phyloP scores from a whole-genome alignment of 768 basidiomycete genomes.

The Lentinula sp. region DNA sequence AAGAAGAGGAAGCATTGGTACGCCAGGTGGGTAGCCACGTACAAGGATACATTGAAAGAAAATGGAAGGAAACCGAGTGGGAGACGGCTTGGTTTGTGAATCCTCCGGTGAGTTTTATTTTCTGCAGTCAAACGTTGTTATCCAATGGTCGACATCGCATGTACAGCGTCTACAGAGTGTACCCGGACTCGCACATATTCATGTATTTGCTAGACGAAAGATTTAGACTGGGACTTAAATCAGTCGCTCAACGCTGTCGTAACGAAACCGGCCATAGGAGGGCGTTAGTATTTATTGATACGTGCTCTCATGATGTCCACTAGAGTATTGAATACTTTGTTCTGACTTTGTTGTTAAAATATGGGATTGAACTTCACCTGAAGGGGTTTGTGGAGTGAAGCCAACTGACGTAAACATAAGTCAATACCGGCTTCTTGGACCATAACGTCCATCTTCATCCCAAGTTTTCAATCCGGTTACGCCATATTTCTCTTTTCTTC shows the following conservation, averaged over 20 bases:
- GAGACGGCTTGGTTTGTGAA: slow-evolving; percentile 93
- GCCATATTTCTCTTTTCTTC: slow-evolving; percentile 1
- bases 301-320: no score
- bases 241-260: no score
- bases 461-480: not conserved
- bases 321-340: no score
- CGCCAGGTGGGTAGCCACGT: slow-evolving; percentile 51
- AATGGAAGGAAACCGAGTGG: slow-evolving; percentile 74
- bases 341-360: no score
- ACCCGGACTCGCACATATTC: slow-evolving; percentile 76
- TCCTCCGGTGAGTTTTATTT: slow-evolving; percentile 56
- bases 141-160: not conserved
- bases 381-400: no score
- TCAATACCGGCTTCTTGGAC: not conserved
- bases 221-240: not conserved
- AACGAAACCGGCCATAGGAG: no score
- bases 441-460: not conserved
- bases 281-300: no score
- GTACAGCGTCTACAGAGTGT: slow-evolving; percentile 75
- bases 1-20: slow-evolving; percentile 48
- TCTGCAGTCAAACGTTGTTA: not conserved
- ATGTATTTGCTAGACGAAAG: slow-evolving; percentile 76
- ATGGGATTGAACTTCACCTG: no score
- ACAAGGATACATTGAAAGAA: slow-evolving; percentile 51
- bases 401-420: not conserved